phyloP scores from a whole-genome alignment of 805 yeast species.

The Diddensiella transvaalensis region DNA sequence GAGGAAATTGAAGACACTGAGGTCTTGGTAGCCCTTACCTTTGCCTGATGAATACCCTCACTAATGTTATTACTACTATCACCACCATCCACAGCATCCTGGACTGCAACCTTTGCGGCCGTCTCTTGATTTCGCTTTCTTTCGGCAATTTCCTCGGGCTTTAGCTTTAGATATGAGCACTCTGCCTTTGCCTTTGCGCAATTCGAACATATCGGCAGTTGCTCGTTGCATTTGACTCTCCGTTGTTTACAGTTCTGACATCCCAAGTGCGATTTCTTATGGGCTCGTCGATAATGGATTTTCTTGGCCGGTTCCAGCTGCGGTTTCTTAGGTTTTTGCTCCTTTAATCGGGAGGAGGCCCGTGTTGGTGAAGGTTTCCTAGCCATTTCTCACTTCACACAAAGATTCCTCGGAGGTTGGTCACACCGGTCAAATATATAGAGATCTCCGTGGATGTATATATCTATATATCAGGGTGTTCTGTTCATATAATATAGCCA shows the following conservation, averaged over 20 bases:
- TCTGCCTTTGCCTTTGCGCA: constrained; percentile 46
- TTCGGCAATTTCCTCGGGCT: constrained; percentile 41
- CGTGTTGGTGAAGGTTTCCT: neutral
- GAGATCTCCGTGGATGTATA: too few relatives aligned
- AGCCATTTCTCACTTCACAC: too few relatives aligned
- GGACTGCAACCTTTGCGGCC: neutral
- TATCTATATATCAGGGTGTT: too few relatives aligned
- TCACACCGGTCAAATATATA: too few relatives aligned
- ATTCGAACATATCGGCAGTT: constrained; percentile 54
- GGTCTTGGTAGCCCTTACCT: neutral
- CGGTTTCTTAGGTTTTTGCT: neutral
- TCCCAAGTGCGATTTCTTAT: constrained; percentile 70
- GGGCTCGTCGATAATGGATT: constrained; percentile 50
- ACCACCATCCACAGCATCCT: neutral
- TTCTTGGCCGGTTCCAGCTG: constrained; percentile 17
- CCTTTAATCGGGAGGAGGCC: neutral
- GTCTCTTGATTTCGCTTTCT: constrained; percentile 18
- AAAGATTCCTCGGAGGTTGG: too few relatives aligned
- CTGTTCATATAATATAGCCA: too few relatives aligned
- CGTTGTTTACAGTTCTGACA: constrained; percentile 65
- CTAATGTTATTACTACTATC: neutral
- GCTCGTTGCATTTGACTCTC: constrained; percentile 63
- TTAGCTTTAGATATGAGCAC: constrained; percentile 49
- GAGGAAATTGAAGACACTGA: neutral
- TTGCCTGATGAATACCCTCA: neutral